Percentiles rank a stretch among this genome's conserved stretches.
phyloP scores from a whole-genome alignment of 768 basidiomycete genomes.

The Collybia nuda region DNA sequence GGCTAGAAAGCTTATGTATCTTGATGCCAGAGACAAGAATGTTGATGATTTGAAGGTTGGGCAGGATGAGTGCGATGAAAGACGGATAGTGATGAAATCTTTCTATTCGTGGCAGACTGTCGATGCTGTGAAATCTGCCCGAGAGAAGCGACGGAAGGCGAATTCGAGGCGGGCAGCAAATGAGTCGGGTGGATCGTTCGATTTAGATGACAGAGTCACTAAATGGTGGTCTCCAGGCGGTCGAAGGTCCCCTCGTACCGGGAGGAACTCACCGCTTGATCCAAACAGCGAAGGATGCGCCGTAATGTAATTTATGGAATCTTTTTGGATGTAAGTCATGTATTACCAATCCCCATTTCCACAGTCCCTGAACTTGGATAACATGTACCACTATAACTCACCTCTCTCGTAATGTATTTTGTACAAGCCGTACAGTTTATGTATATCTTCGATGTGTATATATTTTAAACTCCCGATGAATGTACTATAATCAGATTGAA shows the following conservation, averaged over 20 bases:
- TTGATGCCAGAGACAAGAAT: constrained; percentile 68
- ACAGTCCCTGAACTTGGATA: too few relatives aligned
- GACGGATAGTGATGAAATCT: constrained; percentile 74
- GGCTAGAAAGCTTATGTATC: constrained; percentile 64
- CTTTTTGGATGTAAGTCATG: constrained; percentile 16
- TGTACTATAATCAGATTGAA: background rate
- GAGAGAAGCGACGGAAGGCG: constrained; percentile 66
- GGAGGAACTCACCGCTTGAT: constrained; percentile 51
- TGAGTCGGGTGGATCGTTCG: constrained; percentile 27
- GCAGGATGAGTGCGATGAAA: constrained; percentile 80
- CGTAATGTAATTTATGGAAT: constrained; percentile 53
- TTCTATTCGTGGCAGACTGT: constrained; percentile 89
- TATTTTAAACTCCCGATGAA: background rate
- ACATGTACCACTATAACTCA: background rate
- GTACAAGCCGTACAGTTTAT: constrained; percentile 1
- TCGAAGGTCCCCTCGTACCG: constrained; percentile 33
- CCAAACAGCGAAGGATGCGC: constrained; percentile 62
- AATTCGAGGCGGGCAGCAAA: constrained; percentile 42
- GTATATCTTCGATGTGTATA: background rate
- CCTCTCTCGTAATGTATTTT: constrained; percentile 6
- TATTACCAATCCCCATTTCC: constrained; percentile 19
- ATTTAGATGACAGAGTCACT: constrained; percentile 25
- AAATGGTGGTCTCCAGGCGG: constrained; percentile 61
- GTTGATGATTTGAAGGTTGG: constrained; percentile 64
- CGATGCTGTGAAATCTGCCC: constrained; percentile 65